These are phyloP conservation scores for Arthrobotrys sinensis DNA, from an alignment of 2,329 filamentous ascomycete species.

Conservation along the genomic window DNA sequence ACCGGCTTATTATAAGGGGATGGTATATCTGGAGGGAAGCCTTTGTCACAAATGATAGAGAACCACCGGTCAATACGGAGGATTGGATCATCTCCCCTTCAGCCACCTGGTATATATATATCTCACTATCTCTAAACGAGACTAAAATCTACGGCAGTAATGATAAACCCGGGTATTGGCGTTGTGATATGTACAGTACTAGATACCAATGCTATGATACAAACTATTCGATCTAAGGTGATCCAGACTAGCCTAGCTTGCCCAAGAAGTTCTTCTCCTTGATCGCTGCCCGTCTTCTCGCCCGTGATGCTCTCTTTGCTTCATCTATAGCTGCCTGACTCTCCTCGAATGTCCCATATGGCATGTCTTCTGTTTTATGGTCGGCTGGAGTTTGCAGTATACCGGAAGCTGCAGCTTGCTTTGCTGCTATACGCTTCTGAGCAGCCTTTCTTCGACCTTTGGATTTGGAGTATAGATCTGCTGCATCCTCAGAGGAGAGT, in stretches of 20 bases:
- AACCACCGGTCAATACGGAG: neutral
- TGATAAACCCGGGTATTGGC: constrained; percentile 34
- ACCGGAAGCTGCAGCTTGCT: constrained; percentile 39
- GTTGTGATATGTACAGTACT: constrained; percentile 57
- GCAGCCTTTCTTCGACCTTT: constrained; percentile 63
- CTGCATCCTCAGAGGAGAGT: constrained; percentile 72
- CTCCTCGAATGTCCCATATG: constrained; percentile 66
- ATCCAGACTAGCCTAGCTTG: constrained; percentile 37
- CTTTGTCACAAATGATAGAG: neutral
- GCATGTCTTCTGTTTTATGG: constrained; percentile 58
- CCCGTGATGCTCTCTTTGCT: constrained; percentile 80
- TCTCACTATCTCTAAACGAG: neutral
- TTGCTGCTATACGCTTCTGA: constrained; percentile 55
- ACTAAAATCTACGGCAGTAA: neutral
- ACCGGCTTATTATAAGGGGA: neutral
- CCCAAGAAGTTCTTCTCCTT: constrained; percentile 86
- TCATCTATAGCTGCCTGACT: constrained; percentile 73
- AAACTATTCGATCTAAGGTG: constrained; percentile 70
- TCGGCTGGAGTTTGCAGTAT: constrained; percentile 49
- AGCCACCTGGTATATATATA: constrained; percentile 22
- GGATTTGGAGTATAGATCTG: constrained; percentile 84
- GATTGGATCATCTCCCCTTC: neutral
- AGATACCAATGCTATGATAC: constrained; percentile 53
- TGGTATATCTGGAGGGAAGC: neutral
- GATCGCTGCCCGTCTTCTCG: constrained; percentile 81